Evolutionary conservation across 129 eudicot genomes (phyloP), one percentile per base, ranked within the genome.

Genomic region (Pittosporum tobira): DNA sequence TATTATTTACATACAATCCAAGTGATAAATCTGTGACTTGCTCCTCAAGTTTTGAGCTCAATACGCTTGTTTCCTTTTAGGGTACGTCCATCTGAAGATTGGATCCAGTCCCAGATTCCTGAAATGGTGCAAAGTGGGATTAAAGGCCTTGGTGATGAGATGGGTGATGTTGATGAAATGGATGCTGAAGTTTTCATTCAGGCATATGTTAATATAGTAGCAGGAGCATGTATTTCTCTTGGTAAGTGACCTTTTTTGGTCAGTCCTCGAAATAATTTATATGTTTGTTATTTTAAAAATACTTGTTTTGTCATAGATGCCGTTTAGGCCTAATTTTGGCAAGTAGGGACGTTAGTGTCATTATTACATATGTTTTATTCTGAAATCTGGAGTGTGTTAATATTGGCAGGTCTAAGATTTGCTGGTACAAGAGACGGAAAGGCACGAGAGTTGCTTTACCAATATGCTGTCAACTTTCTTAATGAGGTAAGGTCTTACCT

Each of bases 341-440:
- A 54, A 54, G 42, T n/a, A 26, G 37, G 16, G 15, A 27, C 37
- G 15, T 5, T 19, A n/a, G n/a, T n/a, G n/a, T n/a, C n/a, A n/a
- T n/a, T n/a, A n/a, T n/a, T n/a, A n/a, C n/a, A n/a, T 59, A 21
- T 26, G 22, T 40, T 42, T 40, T 40, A 43, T 43, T 13, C 25
- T 61, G 8, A 18, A n/a, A 27, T 61, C 5, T 18, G 19, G 18
- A 16, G 4, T n/a, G 10, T 45, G 25, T 71, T 61, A 48, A 50
- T 65, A 31, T 59, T 73, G 36, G 48, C 77, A 90, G 98, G 99
- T 59, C 71, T 91, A 75, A 82, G 88, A 64, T 91, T 73, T 76
- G 99, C 99, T 47, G 99, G 99, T 61, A 83, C 90, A 25, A 83
- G 84, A 68, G 95, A 87, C 63, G 94, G 83, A 63, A 77, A 71